These are phyloP conservation scores for Aspergillus sp. DNA, from an alignment of 2,329 filamentous ascomycete genomes.

Conservation along the genomic window DNA sequence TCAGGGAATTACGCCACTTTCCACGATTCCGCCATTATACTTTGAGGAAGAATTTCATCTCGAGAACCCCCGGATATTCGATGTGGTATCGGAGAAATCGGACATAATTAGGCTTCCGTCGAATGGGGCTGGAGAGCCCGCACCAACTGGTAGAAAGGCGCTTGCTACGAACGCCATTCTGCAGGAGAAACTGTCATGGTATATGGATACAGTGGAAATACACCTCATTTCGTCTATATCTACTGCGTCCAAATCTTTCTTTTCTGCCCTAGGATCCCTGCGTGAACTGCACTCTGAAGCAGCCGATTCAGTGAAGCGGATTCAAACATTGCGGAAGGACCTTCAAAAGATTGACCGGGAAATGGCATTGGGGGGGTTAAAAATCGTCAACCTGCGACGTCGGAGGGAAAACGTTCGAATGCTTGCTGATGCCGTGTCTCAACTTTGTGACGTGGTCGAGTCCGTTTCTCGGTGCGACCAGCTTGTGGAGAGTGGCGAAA, in stretches of 20 bases:
- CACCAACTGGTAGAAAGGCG: conserved; percentile 61
- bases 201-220: conserved; percentile 98
- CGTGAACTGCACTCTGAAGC: conserved; percentile 89
- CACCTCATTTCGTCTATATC: conserved; percentile 96
- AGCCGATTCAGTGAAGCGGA: conserved; percentile 79
- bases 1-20: conserved; percentile 75
- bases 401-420: conserved; percentile 78
- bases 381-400: conserved; percentile 75
- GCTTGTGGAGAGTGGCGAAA: conserved; percentile 73
- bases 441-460: conserved; percentile 71
- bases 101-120: conserved; percentile 75
- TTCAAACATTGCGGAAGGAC: conserved; percentile 73
- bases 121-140: conserved; percentile 55
- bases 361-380: conserved; percentile 75
- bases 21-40: conserved; percentile 87
- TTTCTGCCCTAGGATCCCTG: conserved; percentile 83
- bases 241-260: conserved; percentile 90
- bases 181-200: conserved; percentile 98
- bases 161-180: conserved; percentile 93
- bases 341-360: conserved; percentile 75
- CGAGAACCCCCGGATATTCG: conserved; percentile 92
- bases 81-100: conserved; percentile 90
- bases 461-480: conserved; percentile 70
- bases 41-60: conserved; percentile 93
- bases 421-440: conserved; percentile 72